These are phyloP conservation scores for Pseudozyma thailandica DNA, from an alignment of 1,284 basidiomycete genomes.

Conservation along the genomic window DNA sequence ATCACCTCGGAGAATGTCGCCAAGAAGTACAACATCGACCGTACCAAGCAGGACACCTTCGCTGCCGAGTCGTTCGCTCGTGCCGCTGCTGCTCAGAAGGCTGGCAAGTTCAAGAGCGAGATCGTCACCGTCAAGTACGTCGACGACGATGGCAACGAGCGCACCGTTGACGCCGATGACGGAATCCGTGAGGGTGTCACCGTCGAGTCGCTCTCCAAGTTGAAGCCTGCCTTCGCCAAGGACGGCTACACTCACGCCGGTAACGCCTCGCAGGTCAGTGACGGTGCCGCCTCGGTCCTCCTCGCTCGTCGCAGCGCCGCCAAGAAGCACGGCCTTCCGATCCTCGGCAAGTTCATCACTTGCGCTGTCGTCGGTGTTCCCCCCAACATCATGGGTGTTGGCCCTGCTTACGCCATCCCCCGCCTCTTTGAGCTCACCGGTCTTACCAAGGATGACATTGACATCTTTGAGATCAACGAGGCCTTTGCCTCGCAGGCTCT, in stretches of 20 bases:
- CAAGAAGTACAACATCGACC: constrained; percentile 78
- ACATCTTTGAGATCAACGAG: constrained; percentile 68
- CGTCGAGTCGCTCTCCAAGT: constrained; percentile 82
- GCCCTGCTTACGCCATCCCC: constrained; percentile 67
- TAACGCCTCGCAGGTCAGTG: constrained; percentile 95
- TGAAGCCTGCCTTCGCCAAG: constrained; percentile 92
- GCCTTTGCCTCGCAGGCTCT: constrained; percentile 70
- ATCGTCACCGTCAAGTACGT: constrained; percentile 85
- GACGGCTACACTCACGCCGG: constrained; percentile 90
- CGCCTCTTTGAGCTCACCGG: constrained; percentile 61
- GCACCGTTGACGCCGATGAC: constrained; percentile 87
- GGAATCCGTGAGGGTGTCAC: constrained; percentile 88
- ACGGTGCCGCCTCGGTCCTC: constrained; percentile 94
- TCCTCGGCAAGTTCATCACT: constrained; percentile 89
- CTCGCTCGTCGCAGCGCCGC: constrained; percentile 87
- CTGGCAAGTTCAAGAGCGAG: constrained; percentile 90
- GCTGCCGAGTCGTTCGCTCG: constrained; percentile 84
- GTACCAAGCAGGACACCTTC: constrained; percentile 83
- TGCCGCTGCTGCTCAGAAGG: constrained; percentile 84
- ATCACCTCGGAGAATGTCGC: constrained; percentile 97
- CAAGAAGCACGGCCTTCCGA: constrained; percentile 86
- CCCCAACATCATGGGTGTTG: constrained; percentile 68
- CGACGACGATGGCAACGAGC: constrained; percentile 81
- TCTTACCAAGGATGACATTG: constrained; percentile 60
- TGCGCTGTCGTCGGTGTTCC: constrained; percentile 76